Base-by-base conservation (phyloP, 2,329 filamentous ascomycete species). In the Sarocladiaceae sp. region DNA sequence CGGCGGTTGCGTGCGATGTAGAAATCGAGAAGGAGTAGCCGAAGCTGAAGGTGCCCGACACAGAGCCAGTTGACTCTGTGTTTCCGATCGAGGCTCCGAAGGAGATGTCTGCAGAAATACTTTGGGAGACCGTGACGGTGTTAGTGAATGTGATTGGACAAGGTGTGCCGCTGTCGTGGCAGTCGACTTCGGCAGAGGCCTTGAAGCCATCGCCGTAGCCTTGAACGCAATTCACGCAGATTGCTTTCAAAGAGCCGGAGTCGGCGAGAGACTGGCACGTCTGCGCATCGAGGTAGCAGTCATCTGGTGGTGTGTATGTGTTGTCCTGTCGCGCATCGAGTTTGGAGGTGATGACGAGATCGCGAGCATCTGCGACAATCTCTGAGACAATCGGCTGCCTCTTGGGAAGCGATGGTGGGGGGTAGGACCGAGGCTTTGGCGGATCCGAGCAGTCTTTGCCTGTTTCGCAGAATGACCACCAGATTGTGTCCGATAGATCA, bases 381-480 rank as follows among this genome's bases (percentile, higher is more conserved):
- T n/a, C n/a, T n/a, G n/a, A n/a, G n/a, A n/a, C n/a, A n/a, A n/a
- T n/a, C n/a, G n/a, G n/a, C n/a, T n/a, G n/a, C n/a, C n/a, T n/a
- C n/a, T n/a, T n/a, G n/a, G n/a, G n/a, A n/a, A n/a, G n/a, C n/a
- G n/a, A n/a, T n/a, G n/a, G n/a, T n/a, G n/a, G n/a, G n/a, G n/a
- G n/a, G n/a, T n/a, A n/a, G n/a, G n/a, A n/a, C n/a, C n/a, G n/a
- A 53, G 52, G 48, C 47, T 53, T 46, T 51, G 52, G 29, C 52
- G 52, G 28, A 44, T 53, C 36, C 35, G n/a, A 17, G 18, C 52
- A 53, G 36, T 53, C 52, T 46, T 29, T 53, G 18, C 52, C 47
- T 2, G 52, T 53, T 11, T 53, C 39, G 52, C 52, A 53, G 37
- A 53, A 53, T 17, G 13, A 22, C 52, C 52, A 53, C 52, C 52